These are phyloP conservation scores for Pascua guehoae DNA, from an alignment of 1,284 basidiomycete species.

Conservation along the genomic window DNA sequence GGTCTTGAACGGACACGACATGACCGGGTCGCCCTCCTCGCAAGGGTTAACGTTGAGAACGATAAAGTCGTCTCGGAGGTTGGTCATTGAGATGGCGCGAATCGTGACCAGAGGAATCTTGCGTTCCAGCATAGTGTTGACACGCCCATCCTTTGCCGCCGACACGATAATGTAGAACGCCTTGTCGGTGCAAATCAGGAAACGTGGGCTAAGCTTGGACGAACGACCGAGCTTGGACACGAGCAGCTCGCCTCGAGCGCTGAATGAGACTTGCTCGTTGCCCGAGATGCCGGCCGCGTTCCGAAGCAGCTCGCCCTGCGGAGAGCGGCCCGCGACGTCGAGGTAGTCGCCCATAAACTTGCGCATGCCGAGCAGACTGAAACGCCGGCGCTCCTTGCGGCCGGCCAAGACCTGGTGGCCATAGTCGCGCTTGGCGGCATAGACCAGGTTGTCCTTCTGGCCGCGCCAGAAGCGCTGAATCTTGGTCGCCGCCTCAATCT, in stretches of 20 bases:
- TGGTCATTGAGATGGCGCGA: conserved; percentile 78
- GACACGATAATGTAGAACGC: conserved; percentile 80
- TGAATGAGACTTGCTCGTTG: conserved; percentile 80
- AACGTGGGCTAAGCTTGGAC: conserved; percentile 88
- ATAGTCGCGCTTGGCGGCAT: conserved; percentile 84
- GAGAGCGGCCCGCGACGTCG: conserved; percentile 75
- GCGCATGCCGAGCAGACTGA: conserved; percentile 88
- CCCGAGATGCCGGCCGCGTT: conserved; percentile 67
- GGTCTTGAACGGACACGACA: conserved; percentile 93
- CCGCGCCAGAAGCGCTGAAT: conserved; percentile 99
- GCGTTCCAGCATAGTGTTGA: conserved; percentile 69
- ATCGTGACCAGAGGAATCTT: conserved; percentile 88
- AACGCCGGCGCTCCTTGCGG: conserved; percentile 89
- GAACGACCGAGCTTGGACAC: conserved; percentile 84
- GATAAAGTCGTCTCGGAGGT: conserved; percentile 93
- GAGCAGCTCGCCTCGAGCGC: conserved; percentile 76
- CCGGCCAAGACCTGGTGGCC: conserved; percentile 88
- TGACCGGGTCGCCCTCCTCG: conserved; percentile 93
- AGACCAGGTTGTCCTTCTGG: conserved; percentile 89
- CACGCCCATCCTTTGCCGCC: conserved; percentile 63
- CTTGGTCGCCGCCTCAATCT: conserved; percentile 87
- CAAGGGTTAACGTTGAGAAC: conserved; percentile 66
- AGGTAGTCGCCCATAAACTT: conserved; percentile 97
- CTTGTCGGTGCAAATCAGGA: conserved; percentile 82
- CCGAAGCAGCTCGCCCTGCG: conserved; percentile 75